Evolutionary conservation across 169 alveolate genomes (phyloP).

Genomic region (Plasmodium billcollinsi): DNA sequence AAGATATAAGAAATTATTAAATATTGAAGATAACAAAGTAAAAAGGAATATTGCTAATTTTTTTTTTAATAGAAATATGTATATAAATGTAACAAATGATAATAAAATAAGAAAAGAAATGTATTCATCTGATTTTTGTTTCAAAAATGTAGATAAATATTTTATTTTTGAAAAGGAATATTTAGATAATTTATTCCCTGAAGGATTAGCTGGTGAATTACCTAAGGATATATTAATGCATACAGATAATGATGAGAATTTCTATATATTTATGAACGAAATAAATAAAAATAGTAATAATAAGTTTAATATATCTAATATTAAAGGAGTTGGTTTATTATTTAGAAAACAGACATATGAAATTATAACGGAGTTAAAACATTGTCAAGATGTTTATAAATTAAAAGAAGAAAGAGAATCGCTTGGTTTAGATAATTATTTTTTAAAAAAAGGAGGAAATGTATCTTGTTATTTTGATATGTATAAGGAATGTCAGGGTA

Average conservation of each 20-base stretch:
- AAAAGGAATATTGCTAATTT: slow-evolving; percentile 46
- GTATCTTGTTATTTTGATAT: slow-evolving; percentile 2
- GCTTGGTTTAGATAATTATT: slow-evolving; percentile 43
- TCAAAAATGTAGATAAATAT: slow-evolving; percentile 55
- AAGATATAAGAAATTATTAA: slow-evolving; percentile 44
- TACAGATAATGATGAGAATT: slow-evolving; percentile 27
- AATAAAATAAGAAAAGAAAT: slow-evolving; percentile 20
- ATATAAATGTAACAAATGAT: slow-evolving; percentile 58
- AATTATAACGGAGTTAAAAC: slow-evolving; percentile 40
- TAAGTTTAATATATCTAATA: neutral
- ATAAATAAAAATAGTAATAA: slow-evolving; percentile 5
- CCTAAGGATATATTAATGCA: slow-evolving; percentile 71
- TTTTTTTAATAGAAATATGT: slow-evolving; percentile 46
- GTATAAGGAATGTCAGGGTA: neutral
- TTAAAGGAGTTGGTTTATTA: slow-evolving; percentile 58
- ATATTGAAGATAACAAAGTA: slow-evolving; percentile 22
- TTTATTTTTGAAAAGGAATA: slow-evolving; percentile 62
- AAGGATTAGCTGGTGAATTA: slow-evolving; percentile 67
- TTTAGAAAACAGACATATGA: slow-evolving; percentile 64
- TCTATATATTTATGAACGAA: slow-evolving; percentile 27
- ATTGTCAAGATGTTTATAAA: slow-evolving; percentile 24
- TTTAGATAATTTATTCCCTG: slow-evolving; percentile 58
- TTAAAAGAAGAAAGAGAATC: slow-evolving; percentile 34
- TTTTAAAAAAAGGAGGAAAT: neutral
- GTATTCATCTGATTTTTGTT: slow-evolving; percentile 21